Evolutionary conservation across 768 basidiomycete genomes (phyloP).

Genomic region (Termitomyces sp.): DNA sequence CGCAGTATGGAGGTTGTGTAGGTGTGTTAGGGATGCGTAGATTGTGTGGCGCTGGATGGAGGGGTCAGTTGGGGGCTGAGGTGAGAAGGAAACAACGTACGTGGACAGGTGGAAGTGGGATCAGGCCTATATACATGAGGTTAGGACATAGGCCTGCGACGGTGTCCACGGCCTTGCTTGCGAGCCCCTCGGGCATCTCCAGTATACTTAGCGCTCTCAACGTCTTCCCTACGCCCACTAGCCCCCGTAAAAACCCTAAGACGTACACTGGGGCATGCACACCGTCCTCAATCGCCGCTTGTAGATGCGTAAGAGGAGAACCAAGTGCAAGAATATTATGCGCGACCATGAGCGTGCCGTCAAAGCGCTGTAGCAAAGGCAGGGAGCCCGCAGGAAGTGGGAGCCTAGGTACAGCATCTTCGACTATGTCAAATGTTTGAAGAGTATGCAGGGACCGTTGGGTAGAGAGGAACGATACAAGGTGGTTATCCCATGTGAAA

Average conservation of each 20-base stretch:
- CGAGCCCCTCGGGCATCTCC: slow-evolving; percentile 23
- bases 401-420: slow-evolving; percentile 3
- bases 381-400: slow-evolving; percentile 19
- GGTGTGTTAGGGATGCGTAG: slow-evolving; percentile 18
- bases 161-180: slow-evolving; percentile 13
- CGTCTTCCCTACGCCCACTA: slow-evolving; percentile 19
- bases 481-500: slow-evolving; percentile 40
- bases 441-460: slow-evolving; percentile 38
- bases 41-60: slow-evolving; percentile 22
- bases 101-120: slow-evolving; percentile 21
- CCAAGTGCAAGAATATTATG: slow-evolving; percentile 26
- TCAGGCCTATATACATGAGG: slow-evolving; percentile 21
- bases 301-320: slow-evolving; percentile 38
- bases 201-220: slow-evolving; percentile 23
- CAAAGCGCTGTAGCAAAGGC: slow-evolving; percentile 36
- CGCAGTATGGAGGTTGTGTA: slow-evolving; percentile 23
- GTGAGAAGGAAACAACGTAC: slow-evolving; percentile 15
- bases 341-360: slow-evolving; percentile 38
- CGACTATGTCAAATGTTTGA: slow-evolving; percentile 18
- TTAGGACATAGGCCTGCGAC: slow-evolving; percentile 18
- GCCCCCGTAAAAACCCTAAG: slow-evolving; percentile 24
- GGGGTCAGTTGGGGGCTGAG: neutral
- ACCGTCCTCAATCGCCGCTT: slow-evolving; percentile 35
- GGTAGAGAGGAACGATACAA: slow-evolving; percentile 42
- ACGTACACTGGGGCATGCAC: slow-evolving; percentile 17